Evolutionary conservation across 129 eudicot species (phyloP).

Genomic region (Silybum marianum): DNA sequence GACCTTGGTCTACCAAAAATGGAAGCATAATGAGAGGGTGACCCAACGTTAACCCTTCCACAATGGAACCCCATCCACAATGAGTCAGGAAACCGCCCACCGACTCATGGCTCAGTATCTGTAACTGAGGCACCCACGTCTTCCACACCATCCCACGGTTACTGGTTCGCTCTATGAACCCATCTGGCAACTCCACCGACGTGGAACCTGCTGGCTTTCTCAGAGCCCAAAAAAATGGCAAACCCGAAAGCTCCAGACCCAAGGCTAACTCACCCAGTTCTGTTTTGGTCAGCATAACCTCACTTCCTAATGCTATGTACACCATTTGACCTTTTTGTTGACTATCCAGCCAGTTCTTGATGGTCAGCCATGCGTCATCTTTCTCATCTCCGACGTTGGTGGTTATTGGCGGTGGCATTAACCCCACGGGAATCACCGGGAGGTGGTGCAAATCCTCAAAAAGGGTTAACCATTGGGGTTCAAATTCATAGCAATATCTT

Average conservation of each 20-base stretch:
- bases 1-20: constrained; percentile 49
- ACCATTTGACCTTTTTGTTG: constrained; percentile 35
- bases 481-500: constrained; percentile 41
- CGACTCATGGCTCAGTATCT: too few relatives aligned
- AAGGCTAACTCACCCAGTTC: constrained; percentile 46
- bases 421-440: constrained; percentile 49
- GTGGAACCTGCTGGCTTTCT: constrained; percentile 19
- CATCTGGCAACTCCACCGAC: too few relatives aligned
- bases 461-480: constrained; percentile 44
- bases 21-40: constrained; percentile 54
- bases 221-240: constrained; percentile 49
- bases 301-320: constrained; percentile 55
- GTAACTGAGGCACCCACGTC: too few relatives aligned
- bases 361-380: not conserved
- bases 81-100: too few relatives aligned
- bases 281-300: constrained; percentile 34
- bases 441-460: constrained; percentile 30
- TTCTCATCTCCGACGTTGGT: not conserved
- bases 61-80: constrained; percentile 33
- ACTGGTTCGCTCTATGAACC: too few relatives aligned
- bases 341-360: constrained; percentile 39
- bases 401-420: constrained; percentile 39
- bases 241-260: constrained; percentile 48
- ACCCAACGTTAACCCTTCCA: constrained; percentile 50
- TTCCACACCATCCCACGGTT: too few relatives aligned